A percentile compares a stretch with the other conserved stretches of the same genome.
These are phyloP conservation scores for Decorospora gaudefroyi DNA, from an alignment of 2,329 filamentous ascomycete species.

Conservation along the genomic window DNA sequence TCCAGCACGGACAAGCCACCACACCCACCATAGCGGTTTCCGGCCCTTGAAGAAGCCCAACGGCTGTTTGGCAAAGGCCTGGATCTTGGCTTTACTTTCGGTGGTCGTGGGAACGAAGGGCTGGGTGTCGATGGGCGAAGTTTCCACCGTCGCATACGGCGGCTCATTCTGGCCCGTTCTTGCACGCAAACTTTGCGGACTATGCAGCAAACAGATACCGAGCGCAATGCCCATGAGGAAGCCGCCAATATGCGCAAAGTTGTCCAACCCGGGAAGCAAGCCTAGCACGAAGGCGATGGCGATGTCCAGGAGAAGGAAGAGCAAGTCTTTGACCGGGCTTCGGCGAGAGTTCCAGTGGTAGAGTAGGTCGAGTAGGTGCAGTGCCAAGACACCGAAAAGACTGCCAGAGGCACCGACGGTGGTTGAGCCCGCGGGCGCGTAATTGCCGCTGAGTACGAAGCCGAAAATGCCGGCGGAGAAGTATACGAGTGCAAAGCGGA, in stretches of 20 bases:
- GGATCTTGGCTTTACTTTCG: constrained; percentile 32
- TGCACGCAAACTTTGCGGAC: constrained; percentile 81
- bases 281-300: constrained; percentile 90
- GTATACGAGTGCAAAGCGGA: constrained; percentile 90
- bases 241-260: constrained; percentile 95
- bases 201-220: constrained; percentile 83
- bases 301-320: constrained; percentile 84
- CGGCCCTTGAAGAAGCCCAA: constrained; percentile 86
- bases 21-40: constrained; percentile 94
- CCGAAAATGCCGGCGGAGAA: constrained; percentile 91
- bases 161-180: constrained; percentile 71
- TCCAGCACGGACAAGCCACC: constrained; percentile 86
- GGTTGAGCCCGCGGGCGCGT: constrained; percentile 76
- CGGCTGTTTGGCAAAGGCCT: constrained; percentile 55
- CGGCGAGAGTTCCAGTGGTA: constrained; percentile 87
- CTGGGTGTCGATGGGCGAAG: constrained; percentile 23
- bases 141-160: constrained; percentile 69
- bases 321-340: constrained; percentile 78
- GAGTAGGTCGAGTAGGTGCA: constrained; percentile 84
- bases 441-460: constrained; percentile 93
- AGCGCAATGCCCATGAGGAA: constrained; percentile 90
- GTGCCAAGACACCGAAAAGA: constrained; percentile 88
- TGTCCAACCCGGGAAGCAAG: constrained; percentile 88
- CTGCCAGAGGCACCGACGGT: constrained; percentile 86
- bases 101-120: constrained; percentile 22